Base-by-base conservation (phyloP, 2,329 filamentous ascomycete species). In the Ophiostoma perfectum region DNA sequence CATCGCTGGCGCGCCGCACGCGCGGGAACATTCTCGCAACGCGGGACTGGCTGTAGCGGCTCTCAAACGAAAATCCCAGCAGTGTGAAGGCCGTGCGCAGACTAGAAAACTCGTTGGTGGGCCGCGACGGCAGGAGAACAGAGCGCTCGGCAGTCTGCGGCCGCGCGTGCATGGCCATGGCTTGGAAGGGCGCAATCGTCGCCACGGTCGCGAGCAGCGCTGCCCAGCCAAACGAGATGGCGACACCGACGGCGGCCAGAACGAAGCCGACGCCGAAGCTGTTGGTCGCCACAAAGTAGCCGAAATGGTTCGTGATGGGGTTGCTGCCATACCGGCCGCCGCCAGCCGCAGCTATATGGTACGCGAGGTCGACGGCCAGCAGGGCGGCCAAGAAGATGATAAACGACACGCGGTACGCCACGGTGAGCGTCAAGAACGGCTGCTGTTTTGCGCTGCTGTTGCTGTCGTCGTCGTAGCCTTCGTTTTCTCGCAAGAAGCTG, bases 61-160 rank as follows among this genome's bases (percentile, higher is more conserved):
- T 36, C 49, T 64, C 65, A 12, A 42, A 27, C 27, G 58, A 42
- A 12, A 62, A n/a, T 0, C 55, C 55, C 12, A 47, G 41, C 64
- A 69, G 62, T 4, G 72, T 64, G 16, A 80, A 69, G 5, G 79
- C 78, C 8, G 77, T 74, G 71, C 77, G 75, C 70, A 85, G 70
- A 0, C 81, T 82, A 0, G 78, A 80, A 49, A 83, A 81, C 3
- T 79, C 78, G 68, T 83, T 82, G 0, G 80, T 82, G 0, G 79
- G 77, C 5, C 66, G 64, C 0, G 79, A 77, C 0, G 78, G 78
- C 16, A 81, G 72, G 7, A 81, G 74, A 16, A 82, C 78, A 5
- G 79, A 79, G 12, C 77, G 75, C 36, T 74, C 73, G 8, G 78
- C 75, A 0, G 75, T 73, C 70, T 77, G 77, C 58, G 78, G 76